Conservation (phyloP, 2,329 filamentous ascomycete species). For the Rhynchosporium secalis region DNA sequence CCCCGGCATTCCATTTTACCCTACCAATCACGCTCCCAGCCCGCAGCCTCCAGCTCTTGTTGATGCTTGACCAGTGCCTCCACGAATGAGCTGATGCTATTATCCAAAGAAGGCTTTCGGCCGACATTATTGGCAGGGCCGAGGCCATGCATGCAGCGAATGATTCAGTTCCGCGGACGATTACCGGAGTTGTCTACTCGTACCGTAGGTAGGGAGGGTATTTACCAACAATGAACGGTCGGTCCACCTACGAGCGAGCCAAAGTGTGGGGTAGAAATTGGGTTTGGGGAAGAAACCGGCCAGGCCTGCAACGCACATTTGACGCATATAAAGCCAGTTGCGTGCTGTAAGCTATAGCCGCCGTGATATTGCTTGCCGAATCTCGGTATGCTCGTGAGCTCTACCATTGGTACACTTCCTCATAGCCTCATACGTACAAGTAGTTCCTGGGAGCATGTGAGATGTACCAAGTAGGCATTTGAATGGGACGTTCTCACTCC, state of each 20-base stretch:
- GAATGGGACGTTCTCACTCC: slow-evolving; percentile 18
- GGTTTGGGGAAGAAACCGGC: slow-evolving; percentile 9
- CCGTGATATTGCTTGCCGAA: slow-evolving; percentile 13
- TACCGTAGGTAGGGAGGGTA: too few species aligned
- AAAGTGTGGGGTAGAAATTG: slow-evolving; percentile 23
- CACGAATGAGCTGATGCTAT: slow-evolving; percentile 17
- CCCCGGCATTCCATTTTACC: slow-evolving; percentile 7
- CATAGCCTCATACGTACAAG: background rate
- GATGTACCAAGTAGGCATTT: slow-evolving; percentile 3
- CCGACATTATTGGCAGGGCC: slow-evolving; percentile 11
- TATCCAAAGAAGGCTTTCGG: slow-evolving; percentile 7
- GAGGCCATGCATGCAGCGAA: slow-evolving; percentile 15
- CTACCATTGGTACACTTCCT: slow-evolving; percentile 5
- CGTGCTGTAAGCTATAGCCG: slow-evolving; percentile 17
- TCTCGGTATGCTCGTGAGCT: background rate
- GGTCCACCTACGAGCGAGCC: background rate
- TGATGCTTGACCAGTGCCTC: slow-evolving; percentile 19
- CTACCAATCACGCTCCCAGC: slow-evolving; percentile 20
- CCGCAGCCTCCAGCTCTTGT: background rate
- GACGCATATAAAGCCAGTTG: background rate
- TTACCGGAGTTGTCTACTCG: slow-evolving; percentile 4
- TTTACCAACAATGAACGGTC: slow-evolving; percentile 5
- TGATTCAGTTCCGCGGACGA: slow-evolving; percentile 6
- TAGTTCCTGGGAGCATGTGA: background rate
- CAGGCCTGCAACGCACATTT: slow-evolving; percentile 1